These are phyloP conservation scores for Tuber microsphaerosporum DNA, from an alignment of 495 filamentous ascomycete genomes.

Conservation along the genomic window DNA sequence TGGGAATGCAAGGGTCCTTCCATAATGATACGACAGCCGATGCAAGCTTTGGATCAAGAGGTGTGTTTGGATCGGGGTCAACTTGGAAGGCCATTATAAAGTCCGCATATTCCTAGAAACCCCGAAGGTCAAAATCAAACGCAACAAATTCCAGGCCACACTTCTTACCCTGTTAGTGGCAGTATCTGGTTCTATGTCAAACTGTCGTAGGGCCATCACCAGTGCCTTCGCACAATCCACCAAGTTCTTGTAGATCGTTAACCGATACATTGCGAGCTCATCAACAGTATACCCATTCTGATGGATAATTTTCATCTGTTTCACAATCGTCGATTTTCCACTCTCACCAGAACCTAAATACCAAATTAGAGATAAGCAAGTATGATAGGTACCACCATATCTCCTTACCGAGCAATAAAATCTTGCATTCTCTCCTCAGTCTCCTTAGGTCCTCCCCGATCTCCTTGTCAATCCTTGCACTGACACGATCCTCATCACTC, in stretches of 20 bases:
- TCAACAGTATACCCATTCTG: slow-evolving; percentile 91
- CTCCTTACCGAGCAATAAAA: slow-evolving; percentile 76
- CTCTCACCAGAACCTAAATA: slow-evolving; percentile 86
- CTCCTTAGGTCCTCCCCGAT: slow-evolving; percentile 87
- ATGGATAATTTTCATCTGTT: slow-evolving; percentile 99
- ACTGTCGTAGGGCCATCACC: slow-evolving; percentile 80
- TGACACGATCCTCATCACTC: slow-evolving; percentile 84
- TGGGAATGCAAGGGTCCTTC: slow-evolving; percentile 78
- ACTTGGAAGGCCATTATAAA: slow-evolving; percentile 82
- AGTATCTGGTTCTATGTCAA: slow-evolving; percentile 66
- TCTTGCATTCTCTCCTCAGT: slow-evolving; percentile 96
- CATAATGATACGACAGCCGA: slow-evolving; percentile 78
- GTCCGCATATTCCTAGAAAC: slow-evolving; percentile 56
- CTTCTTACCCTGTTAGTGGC: slow-evolving; percentile 53
- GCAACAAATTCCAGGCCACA: neutral
- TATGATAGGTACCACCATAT: slow-evolving; percentile 11
- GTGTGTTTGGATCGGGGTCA: slow-evolving; percentile 76
- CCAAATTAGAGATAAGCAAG: slow-evolving; percentile 28
- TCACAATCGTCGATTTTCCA: slow-evolving; percentile 97
- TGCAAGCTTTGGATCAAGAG: slow-evolving; percentile 70
- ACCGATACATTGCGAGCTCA: slow-evolving; percentile 82
- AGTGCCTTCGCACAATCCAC: slow-evolving; percentile 91
- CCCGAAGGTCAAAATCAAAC: slow-evolving; percentile 18
- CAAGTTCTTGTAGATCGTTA: slow-evolving; percentile 96
- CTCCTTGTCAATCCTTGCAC: slow-evolving; percentile 83